phyloP scores from a whole-genome alignment of 2,329 filamentous ascomycete species.

The Sphaerostilbella broomeana region DNA sequence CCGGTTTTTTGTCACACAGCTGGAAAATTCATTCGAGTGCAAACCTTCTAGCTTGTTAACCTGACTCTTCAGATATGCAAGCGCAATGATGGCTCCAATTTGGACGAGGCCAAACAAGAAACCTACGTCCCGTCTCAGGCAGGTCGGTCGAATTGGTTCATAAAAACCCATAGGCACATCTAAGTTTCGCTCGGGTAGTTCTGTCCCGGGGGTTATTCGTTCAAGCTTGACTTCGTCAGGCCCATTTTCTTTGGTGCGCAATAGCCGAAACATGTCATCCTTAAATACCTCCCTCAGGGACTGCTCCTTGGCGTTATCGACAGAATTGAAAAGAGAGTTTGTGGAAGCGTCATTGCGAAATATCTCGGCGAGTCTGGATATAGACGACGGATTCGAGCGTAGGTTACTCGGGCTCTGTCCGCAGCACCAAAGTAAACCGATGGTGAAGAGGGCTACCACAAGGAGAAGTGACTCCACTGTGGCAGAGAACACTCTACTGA shows the following conservation, averaged over 20 bases:
- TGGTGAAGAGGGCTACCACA: slow-evolving; percentile 16
- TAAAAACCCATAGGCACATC: slow-evolving; percentile 17
- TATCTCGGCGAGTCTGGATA: slow-evolving; percentile 17
- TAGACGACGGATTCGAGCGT: slow-evolving; percentile 21
- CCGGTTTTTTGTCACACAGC: not conserved
- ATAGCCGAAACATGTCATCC: slow-evolving; percentile 15
- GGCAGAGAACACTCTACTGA: slow-evolving; percentile 27
- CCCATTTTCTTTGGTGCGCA: not conserved
- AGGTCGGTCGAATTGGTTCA: slow-evolving; percentile 20
- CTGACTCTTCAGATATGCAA: slow-evolving; percentile 21
- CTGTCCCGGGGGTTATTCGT: not conserved
- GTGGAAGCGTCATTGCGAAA: slow-evolving; percentile 17
- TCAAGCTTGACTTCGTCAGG: not conserved
- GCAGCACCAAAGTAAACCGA: slow-evolving; percentile 16
- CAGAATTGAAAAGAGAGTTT: not conserved
- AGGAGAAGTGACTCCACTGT: slow-evolving; percentile 24
- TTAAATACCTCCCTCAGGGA: slow-evolving; percentile 2
- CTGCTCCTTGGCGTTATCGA: slow-evolving; percentile 17
- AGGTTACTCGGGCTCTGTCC: slow-evolving; percentile 12
- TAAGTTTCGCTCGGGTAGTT: not conserved
- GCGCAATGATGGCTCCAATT: slow-evolving; percentile 10
- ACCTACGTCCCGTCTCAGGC: slow-evolving; percentile 16
- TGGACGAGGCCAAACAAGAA: slow-evolving; percentile 14
- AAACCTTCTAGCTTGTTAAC: slow-evolving; percentile 18
- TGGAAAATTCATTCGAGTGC: too few species aligned